Base-by-base conservation (phyloP, 1,284 basidiomycete species). In the Hymenochaete sp. region DNA sequence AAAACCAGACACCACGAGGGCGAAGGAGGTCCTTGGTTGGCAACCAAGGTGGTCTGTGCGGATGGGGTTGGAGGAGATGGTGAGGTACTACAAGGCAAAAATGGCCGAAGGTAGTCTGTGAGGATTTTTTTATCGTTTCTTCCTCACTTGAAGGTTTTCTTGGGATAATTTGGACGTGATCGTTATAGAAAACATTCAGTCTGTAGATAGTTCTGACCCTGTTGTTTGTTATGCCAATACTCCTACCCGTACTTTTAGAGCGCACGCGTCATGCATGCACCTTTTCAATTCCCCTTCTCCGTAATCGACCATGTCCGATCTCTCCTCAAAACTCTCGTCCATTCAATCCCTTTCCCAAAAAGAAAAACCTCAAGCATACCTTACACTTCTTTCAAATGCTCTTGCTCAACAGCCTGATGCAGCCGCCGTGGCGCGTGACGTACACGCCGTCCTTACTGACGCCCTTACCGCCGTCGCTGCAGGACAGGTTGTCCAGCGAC, bases 31-130 rank as follows among this genome's bases (percentile, higher is more conserved):
- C n/a, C 73, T 98, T 36, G 69, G 75, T 24, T 98, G 95, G 95
- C 79, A 93, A 59, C 92, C 93, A n/a, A 73, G 80, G 57, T 98
- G 92, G 89, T 83, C 82, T 13, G 80, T 92, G 19, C 71, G 77
- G 48, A 90, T 89, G 75, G 91, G 92, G n/a, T 62, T 95, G 44
- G 84, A 89, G 65, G 92, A 95, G 70, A 95, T 93, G 83, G 86
- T 91, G 29, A 68, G 82, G 50, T 95, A 91, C 65, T 93, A 91
- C 68, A 87, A 88, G 64, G 79, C 82, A 19, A 88, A 83, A 67
- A 82, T 90, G 75, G 74, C 72, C 5, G 87, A 90, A 62, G 87
- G 86, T 32, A 82, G 78, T 57, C 69, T 90, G 42, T 88, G 61
- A 47, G 13, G 32, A 35, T 31, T 31, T 31, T 31, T 14, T 31